Conservation (phyloP, 1,139 yeast genomes). For the Scheffersomyces stambukii region DNA sequence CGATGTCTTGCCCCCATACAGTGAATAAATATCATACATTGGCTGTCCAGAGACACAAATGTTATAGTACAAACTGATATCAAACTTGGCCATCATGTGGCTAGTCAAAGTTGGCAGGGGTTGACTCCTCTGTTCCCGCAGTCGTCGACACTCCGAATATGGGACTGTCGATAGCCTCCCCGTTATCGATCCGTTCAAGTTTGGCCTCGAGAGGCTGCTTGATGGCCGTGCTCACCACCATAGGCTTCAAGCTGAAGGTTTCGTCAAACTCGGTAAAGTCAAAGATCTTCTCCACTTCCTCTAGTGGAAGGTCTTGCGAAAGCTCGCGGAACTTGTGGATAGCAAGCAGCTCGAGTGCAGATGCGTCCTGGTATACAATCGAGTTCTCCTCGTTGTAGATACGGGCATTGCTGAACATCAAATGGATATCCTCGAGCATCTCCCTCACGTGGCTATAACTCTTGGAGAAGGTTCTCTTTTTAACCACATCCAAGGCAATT, state of each 20-base stretch:
- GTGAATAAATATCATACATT: slow-evolving; percentile 4
- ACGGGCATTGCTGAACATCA: slow-evolving; percentile 79
- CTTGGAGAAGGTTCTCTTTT: slow-evolving; percentile 51
- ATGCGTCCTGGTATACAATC: slow-evolving; percentile 74
- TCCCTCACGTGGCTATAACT: slow-evolving; percentile 56
- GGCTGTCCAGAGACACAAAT: no score
- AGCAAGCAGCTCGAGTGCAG: slow-evolving; percentile 53
- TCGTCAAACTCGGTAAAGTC: slow-evolving; percentile 52
- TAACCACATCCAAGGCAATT: slow-evolving; percentile 70
- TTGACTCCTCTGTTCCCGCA: slow-evolving; percentile 15
- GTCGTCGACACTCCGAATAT: slow-evolving; percentile 12
- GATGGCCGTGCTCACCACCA: slow-evolving; percentile 21
- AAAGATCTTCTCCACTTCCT: slow-evolving; percentile 27
- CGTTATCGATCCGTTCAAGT: slow-evolving; percentile 18
- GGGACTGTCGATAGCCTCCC: slow-evolving; percentile 20
- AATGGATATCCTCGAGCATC: slow-evolving; percentile 65
- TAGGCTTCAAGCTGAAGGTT: slow-evolving; percentile 39
- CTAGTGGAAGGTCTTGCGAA: slow-evolving; percentile 13
- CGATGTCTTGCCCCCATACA: slow-evolving; percentile 43
- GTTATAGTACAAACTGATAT: no score
- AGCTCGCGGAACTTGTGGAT: slow-evolving; percentile 28
- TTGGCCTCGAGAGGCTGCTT: slow-evolving; percentile 23
- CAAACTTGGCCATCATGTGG: not conserved
- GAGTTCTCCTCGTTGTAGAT: slow-evolving; percentile 91
- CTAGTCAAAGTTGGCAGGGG: slow-evolving; percentile 12